phyloP scores from a whole-genome alignment of 805 yeast species.

The Limtongia smithiae region DNA sequence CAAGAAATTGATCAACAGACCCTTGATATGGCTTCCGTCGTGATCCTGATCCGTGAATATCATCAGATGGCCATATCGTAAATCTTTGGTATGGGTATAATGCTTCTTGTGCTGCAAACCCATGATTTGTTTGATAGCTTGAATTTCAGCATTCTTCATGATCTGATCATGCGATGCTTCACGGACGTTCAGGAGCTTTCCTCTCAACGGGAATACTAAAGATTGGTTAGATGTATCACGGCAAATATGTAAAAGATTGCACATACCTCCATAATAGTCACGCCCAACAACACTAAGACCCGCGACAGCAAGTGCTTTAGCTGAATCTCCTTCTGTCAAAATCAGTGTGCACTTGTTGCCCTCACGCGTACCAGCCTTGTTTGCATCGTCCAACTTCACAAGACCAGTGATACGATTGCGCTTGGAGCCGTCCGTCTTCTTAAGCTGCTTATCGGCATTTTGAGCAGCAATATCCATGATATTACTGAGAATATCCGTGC shows the following conservation, averaged over 20 bases:
- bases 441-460: conserved; percentile 82
- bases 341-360: conserved; percentile 90
- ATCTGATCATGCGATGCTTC: conserved; percentile 97
- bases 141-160: conserved; percentile 87
- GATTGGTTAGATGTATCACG: background rate
- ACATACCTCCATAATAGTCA: conserved; percentile 72
- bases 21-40: conserved; percentile 97
- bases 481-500: conserved; percentile 66
- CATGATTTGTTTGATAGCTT: conserved; percentile 90
- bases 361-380: conserved; percentile 90
- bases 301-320: conserved; percentile 83
- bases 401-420: conserved; percentile 83
- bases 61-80: conserved; percentile 96
- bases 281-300: conserved; percentile 95
- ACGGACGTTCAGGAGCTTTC: conserved; percentile 90
- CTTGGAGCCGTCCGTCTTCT: conserved; percentile 80
- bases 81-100: conserved; percentile 65
- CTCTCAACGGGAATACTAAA: conserved; percentile 77
- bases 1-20: conserved; percentile 85
- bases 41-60: conserved; percentile 99
- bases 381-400: conserved; percentile 90
- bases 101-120: conserved; percentile 90
- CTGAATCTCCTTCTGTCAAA: conserved; percentile 96
- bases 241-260: background rate
- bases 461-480: conserved; percentile 79